Evolutionary conservation across 768 basidiomycete species (phyloP).

Genomic region (Suillus discolor): DNA sequence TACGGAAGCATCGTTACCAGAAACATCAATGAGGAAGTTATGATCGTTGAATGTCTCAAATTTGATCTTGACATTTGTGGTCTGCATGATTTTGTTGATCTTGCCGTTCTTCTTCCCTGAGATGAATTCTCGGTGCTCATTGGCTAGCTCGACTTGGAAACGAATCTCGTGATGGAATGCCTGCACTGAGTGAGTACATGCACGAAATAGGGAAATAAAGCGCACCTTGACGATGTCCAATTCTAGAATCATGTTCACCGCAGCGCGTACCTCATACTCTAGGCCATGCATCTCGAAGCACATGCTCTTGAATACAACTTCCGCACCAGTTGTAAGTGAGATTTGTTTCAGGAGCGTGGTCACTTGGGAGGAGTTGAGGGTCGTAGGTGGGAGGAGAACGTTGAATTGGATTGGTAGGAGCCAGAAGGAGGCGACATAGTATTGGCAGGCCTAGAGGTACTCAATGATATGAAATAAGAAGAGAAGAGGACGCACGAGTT

Average conservation of each 20-base stretch:
- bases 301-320: constrained; percentile 96
- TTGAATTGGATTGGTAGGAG: constrained; percentile 93
- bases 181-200: constrained; percentile 39
- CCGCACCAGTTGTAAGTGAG: constrained; percentile 84
- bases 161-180: constrained; percentile 96
- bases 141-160: constrained; percentile 96
- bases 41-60: constrained; percentile 98
- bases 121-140: constrained; percentile 98
- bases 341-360: constrained; percentile 86
- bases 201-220: not conserved
- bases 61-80: constrained; percentile 96
- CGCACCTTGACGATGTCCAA: constrained; percentile 87
- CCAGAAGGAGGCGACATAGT: constrained; percentile 98
- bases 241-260: constrained; percentile 85
- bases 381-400: constrained; percentile 80
- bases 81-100: constrained; percentile 99
- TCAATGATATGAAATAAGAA: constrained; percentile 16
- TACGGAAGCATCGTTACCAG: constrained; percentile 82
- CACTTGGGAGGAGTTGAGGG: constrained; percentile 80
- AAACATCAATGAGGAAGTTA: constrained; percentile 92
- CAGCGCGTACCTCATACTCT: constrained; percentile 87
- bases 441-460: constrained; percentile 78
- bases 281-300: constrained; percentile 97
- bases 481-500: constrained; percentile 63
- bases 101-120: constrained; percentile 99